Conservation (phyloP, 148 eudicot genomes). For the Hydrangea macrophylla region DNA sequence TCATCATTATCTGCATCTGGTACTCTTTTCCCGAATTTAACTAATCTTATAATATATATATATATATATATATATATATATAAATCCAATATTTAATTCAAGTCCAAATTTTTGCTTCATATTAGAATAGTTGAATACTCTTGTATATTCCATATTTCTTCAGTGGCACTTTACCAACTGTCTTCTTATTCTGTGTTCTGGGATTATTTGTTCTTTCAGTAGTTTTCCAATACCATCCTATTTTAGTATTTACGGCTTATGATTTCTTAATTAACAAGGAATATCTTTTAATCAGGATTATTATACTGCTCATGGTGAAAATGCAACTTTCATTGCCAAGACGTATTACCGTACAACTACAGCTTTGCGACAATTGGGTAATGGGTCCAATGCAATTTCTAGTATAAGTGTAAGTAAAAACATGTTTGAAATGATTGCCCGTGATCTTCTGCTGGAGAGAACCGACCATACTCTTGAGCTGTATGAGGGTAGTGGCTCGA, state of each 20-base stretch:
- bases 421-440: constrained; percentile 85
- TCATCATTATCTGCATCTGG: too few species aligned
- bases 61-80: too few species aligned
- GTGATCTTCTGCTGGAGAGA: constrained; percentile 93
- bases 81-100: too few species aligned
- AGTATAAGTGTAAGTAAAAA: constrained; percentile 82
- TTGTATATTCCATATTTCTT: not conserved
- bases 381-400: constrained; percentile 71
- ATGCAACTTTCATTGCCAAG: constrained; percentile 86
- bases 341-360: constrained; percentile 94
- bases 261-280: not conserved
- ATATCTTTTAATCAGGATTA: constrained; percentile 59
- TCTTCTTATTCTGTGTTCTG: too few species aligned
- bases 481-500: constrained; percentile 89
- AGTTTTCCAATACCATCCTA: too few species aligned
- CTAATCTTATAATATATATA: too few species aligned
- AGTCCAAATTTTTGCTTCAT: not conserved
- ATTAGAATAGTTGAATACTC: not conserved
- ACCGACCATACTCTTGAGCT: constrained; percentile 87
- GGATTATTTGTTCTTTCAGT: too few species aligned
- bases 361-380: constrained; percentile 78
- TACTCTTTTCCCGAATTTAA: too few species aligned
- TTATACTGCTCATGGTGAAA: constrained; percentile 86
- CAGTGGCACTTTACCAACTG: too few species aligned
- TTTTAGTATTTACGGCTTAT: too few species aligned